These are phyloP conservation scores for Emericellopsis terricola DNA, from an alignment of 495 filamentous ascomycete species.

Conservation along the genomic window DNA sequence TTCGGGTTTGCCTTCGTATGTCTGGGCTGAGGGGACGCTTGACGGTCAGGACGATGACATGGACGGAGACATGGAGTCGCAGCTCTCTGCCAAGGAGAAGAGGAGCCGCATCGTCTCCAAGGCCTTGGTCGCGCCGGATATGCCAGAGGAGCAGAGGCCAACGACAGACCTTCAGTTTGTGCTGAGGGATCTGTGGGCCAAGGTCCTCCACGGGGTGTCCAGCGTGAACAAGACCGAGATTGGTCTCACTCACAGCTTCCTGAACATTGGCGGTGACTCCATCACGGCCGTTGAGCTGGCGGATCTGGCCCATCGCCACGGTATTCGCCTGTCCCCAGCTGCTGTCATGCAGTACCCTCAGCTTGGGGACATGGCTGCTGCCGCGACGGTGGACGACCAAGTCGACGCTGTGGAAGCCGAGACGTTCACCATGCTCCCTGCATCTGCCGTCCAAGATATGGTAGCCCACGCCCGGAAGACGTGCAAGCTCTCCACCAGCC, in stretches of 20 bases:
- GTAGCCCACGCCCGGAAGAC: neutral
- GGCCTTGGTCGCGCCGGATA: conserved; percentile 32
- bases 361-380: conserved; percentile 1
- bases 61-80: no score
- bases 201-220: conserved; percentile 5
- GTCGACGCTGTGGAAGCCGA: neutral
- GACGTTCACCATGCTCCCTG: neutral
- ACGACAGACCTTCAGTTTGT: conserved; percentile 4
- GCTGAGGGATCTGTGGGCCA: conserved; percentile 8
- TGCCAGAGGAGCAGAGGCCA: conserved; percentile 17
- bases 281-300: neutral
- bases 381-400: neutral
- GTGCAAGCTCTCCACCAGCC: neutral
- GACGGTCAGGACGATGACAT: conserved; percentile 23
- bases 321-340: neutral
- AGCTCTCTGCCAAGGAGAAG: conserved; percentile 37
- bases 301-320: neutral
- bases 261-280: conserved; percentile 24
- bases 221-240: conserved; percentile 8
- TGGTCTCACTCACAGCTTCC: conserved; percentile 6
- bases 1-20: conserved; percentile 14
- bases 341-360: neutral
- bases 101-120: conserved; percentile 29
- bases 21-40: conserved; percentile 19
- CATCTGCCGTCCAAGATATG: neutral